A percentile compares a stretch with the other conserved stretches of the same genome.
Conservation (phyloP, 2,329 filamentous ascomycete genomes). For the Botrytis medusae region DNA sequence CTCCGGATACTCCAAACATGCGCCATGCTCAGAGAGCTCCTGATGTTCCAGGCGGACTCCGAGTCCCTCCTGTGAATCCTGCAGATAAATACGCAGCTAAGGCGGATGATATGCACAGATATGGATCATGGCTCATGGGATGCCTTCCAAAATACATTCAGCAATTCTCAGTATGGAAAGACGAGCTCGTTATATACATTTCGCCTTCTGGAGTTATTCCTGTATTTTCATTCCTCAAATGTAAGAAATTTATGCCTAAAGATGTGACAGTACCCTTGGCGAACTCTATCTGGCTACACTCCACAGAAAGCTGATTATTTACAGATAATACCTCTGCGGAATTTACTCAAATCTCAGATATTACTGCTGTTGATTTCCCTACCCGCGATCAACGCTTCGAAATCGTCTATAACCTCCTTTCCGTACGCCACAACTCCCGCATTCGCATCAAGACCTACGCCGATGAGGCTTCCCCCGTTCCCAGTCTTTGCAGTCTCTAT, state of each 20-base stretch:
- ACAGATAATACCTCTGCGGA: slow-evolving; percentile 93
- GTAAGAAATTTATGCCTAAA: slow-evolving; percentile 35
- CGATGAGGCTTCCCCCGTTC: slow-evolving; percentile 91
- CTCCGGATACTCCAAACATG: slow-evolving; percentile 60
- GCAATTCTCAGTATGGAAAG: slow-evolving; percentile 99
- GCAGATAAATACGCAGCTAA: slow-evolving; percentile 90
- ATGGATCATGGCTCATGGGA: slow-evolving; percentile 95
- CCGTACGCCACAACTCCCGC: slow-evolving; percentile 91
- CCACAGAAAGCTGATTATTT: slow-evolving; percentile 24
- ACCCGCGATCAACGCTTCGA: slow-evolving; percentile 96
- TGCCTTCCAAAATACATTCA: slow-evolving; percentile 97
- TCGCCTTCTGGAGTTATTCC: slow-evolving; percentile 84
- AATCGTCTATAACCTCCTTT: slow-evolving; percentile 95
- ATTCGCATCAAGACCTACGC: slow-evolving; percentile 99
- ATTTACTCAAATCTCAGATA: slow-evolving; percentile 88
- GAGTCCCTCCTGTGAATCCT: slow-evolving; percentile 82
- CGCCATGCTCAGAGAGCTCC: slow-evolving; percentile 58
- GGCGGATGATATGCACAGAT: slow-evolving; percentile 84
- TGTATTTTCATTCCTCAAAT: slow-evolving; percentile 90
- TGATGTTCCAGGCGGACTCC: slow-evolving; percentile 56
- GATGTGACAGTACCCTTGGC: background rate
- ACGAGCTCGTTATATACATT: slow-evolving; percentile 94
- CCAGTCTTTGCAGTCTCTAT: slow-evolving; percentile 80
- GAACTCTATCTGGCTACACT: background rate
- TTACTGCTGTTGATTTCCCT: slow-evolving; percentile 94